A percentile compares a stretch with the other conserved stretches of the same genome.
Conservation (phyloP, 2,329 filamentous ascomycete species). For the Dactylonectria macrodidyma region DNA sequence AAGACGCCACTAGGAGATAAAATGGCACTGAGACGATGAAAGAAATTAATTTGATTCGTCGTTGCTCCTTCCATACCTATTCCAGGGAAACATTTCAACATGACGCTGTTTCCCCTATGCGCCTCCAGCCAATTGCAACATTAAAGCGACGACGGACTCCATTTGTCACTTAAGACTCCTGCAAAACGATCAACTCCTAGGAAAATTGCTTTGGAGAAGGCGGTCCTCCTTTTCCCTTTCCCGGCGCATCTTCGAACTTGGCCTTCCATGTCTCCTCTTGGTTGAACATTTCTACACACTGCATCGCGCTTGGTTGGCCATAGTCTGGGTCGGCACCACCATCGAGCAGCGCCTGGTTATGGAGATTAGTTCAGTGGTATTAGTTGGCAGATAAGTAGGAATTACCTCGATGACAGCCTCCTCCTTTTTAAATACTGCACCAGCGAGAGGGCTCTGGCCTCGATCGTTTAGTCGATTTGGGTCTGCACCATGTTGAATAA, state of each 20-base stretch:
- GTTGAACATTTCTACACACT: conserved; percentile 67
- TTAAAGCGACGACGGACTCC: neutral
- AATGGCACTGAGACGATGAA: neutral
- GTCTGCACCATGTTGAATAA: conserved; percentile 75
- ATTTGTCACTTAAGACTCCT: neutral
- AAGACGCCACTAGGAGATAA: neutral
- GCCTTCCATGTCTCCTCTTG: conserved; percentile 65
- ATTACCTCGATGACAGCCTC: conserved; percentile 72
- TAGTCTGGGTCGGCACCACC: conserved; percentile 69
- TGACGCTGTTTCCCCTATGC: no score
- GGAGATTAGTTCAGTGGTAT: neutral
- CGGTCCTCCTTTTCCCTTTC: conserved; percentile 60
- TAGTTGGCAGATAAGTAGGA: no score
- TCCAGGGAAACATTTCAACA: no score
- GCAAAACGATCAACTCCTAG: neutral
- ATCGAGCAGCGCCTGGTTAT: conserved; percentile 60
- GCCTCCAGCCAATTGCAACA: neutral
- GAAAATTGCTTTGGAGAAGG: neutral
- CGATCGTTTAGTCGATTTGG: conserved; percentile 78
- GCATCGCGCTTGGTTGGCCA: conserved; percentile 64
- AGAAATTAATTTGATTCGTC: no score
- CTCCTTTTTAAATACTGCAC: conserved; percentile 81
- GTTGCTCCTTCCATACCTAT: neutral
- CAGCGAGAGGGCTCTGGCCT: conserved; percentile 78
- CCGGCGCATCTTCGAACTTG: conserved; percentile 65